phyloP scores from a whole-genome alignment of 139 green algal species.

The Volvox reticuliferus region DNA sequence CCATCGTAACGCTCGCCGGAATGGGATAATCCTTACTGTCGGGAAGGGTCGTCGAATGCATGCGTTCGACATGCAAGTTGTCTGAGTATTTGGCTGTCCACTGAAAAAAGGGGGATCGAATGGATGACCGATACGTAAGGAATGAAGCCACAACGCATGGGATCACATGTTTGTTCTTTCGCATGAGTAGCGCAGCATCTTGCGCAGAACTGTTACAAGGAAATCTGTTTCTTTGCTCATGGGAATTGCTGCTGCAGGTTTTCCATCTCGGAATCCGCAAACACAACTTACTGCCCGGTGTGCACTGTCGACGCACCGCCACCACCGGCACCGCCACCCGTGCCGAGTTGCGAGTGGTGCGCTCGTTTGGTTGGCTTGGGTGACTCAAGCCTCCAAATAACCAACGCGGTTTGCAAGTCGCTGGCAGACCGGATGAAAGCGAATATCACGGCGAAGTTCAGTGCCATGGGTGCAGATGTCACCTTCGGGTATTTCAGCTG shows the following conservation, averaged over 20 bases:
- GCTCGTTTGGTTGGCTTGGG: neutral
- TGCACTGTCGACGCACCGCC: neutral
- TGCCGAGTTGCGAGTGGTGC: neutral
- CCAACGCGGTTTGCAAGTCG: neutral
- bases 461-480: neutral
- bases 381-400: neutral
- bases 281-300: conserved; percentile 35
- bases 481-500: neutral
- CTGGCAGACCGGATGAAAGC: neutral
- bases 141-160: too few species aligned
- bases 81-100: neutral
- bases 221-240: neutral
- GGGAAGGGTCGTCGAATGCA: too few species aligned
- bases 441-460: neutral
- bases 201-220: too few species aligned
- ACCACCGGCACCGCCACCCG: neutral
- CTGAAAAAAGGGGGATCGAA: too few species aligned
- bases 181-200: too few species aligned
- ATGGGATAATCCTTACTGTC: too few species aligned
- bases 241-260: neutral
- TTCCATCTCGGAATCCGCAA: neutral
- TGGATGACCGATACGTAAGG: too few species aligned
- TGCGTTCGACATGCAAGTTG: too few species aligned
- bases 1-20: too few species aligned
- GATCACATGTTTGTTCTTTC: too few species aligned